phyloP scores from a whole-genome alignment of 2,329 filamentous ascomycete genomes.

The Rachicladosporium sp. region DNA sequence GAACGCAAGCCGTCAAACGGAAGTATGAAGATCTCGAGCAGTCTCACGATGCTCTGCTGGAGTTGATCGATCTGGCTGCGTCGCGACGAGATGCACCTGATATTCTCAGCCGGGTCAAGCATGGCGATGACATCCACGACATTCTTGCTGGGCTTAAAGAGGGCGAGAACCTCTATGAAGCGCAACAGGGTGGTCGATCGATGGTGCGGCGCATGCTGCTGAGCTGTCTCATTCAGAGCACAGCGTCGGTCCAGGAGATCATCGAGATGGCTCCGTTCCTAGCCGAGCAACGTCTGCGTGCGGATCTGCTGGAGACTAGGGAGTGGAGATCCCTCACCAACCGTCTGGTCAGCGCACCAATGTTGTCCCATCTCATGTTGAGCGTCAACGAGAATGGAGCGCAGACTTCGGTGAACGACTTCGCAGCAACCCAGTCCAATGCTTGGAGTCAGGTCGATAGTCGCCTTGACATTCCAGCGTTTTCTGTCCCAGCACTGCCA shows the following conservation, averaged over 20 bases:
- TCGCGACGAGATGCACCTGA: constrained; percentile 2
- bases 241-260: constrained; percentile 9
- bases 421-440: constrained; percentile 1
- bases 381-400: neutral
- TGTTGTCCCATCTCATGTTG: too few species aligned
- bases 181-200: constrained; percentile 1
- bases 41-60: constrained; percentile 4
- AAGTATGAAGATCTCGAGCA: constrained; percentile 9
- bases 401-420: neutral
- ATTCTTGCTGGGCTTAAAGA: constrained; percentile 4
- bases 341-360: neutral
- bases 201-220: constrained; percentile 2
- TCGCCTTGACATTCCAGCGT: constrained; percentile 2
- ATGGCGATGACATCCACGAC: constrained; percentile 5
- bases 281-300: neutral
- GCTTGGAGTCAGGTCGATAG: neutral
- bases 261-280: constrained; percentile 1
- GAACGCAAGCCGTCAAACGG: constrained; percentile 9
- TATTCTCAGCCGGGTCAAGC: constrained; percentile 5
- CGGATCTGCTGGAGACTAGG: neutral
- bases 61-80: constrained; percentile 3
- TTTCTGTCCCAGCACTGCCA: constrained; percentile 17
- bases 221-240: constrained; percentile 5
- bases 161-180: constrained; percentile 1
- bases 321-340: neutral